These are phyloP conservation scores for Viola odorata DNA, from an alignment of 345 rosid species.

Conservation along the genomic window DNA sequence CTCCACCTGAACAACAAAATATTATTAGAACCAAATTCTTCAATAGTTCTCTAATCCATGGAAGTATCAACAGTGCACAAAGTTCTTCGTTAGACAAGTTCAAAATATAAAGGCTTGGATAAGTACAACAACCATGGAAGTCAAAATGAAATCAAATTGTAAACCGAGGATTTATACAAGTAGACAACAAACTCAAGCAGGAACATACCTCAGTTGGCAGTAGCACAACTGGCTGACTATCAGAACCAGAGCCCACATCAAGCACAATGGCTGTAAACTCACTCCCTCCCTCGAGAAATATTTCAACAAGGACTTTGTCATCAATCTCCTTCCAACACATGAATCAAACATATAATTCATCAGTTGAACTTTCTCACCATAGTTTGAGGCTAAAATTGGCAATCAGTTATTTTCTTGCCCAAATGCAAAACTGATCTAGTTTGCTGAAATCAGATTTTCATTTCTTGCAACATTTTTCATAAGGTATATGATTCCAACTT, in stretches of 20 bases:
- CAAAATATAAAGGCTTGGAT: too few relatives aligned
- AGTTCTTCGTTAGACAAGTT: too few relatives aligned
- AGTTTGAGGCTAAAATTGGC: background rate
- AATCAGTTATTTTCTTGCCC: background rate
- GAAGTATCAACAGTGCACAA: too few relatives aligned
- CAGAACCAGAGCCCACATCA: slow-evolving; percentile 77
- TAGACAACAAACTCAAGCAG: slow-evolving; percentile 1
- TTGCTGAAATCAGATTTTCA: background rate
- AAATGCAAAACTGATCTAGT: slow-evolving; percentile 11
- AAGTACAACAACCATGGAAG: too few relatives aligned
- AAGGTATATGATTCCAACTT: background rate
- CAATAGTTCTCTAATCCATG: background rate
- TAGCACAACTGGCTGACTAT: slow-evolving; percentile 67
- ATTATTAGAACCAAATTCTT: slow-evolving; percentile 14
- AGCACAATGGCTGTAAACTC: slow-evolving; percentile 92
- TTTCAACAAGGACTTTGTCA: slow-evolving; percentile 63
- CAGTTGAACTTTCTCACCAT: slow-evolving; percentile 10
- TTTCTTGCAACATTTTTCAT: background rate
- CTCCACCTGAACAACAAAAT: slow-evolving; percentile 57
- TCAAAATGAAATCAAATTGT: too few relatives aligned
- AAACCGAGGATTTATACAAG: too few relatives aligned
- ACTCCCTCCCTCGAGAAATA: slow-evolving; percentile 77
- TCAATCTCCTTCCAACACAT: slow-evolving; percentile 63
- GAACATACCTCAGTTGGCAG: slow-evolving; percentile 82
- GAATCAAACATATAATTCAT: slow-evolving; percentile 11